A percentile compares a stretch with the other conserved stretches of the same genome.
Conservation (phyloP, 2,329 filamentous ascomycete genomes). For the Davidsoniella virescens region DNA sequence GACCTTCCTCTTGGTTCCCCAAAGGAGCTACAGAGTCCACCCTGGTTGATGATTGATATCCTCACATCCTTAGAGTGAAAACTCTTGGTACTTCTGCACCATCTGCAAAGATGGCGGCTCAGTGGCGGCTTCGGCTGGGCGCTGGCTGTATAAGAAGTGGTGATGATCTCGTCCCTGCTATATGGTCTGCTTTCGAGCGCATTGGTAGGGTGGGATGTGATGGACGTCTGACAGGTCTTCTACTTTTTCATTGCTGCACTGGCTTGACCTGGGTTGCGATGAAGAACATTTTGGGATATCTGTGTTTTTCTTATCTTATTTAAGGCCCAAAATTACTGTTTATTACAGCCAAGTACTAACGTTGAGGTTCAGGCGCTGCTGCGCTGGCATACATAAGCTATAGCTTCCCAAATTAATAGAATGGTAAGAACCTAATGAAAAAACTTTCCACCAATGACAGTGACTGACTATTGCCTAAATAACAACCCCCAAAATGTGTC, state of each 20-base stretch:
- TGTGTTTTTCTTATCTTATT: too few species aligned
- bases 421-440: too few species aligned
- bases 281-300: neutral
- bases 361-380: too few species aligned
- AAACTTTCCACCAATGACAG: too few species aligned
- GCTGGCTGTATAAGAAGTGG: conserved; percentile 62
- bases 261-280: conserved; percentile 1
- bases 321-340: too few species aligned
- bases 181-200: conserved; percentile 61
- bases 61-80: conserved; percentile 83
- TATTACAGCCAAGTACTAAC: too few species aligned
- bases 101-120: conserved; percentile 45
- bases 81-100: conserved; percentile 42
- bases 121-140: too few species aligned
- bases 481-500: too few species aligned
- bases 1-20: conserved; percentile 78
- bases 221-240: conserved; percentile 72
- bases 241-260: conserved; percentile 19
- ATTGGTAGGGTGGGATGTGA: conserved; percentile 63
- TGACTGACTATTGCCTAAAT: too few species aligned
- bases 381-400: too few species aligned
- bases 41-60: conserved; percentile 89
- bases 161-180: conserved; percentile 83
- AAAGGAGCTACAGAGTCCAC: conserved; percentile 87
- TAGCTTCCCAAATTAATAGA: too few species aligned